phyloP scores from a whole-genome alignment of 2,329 filamentous ascomycete species.

The Albifimbria verrucaria region DNA sequence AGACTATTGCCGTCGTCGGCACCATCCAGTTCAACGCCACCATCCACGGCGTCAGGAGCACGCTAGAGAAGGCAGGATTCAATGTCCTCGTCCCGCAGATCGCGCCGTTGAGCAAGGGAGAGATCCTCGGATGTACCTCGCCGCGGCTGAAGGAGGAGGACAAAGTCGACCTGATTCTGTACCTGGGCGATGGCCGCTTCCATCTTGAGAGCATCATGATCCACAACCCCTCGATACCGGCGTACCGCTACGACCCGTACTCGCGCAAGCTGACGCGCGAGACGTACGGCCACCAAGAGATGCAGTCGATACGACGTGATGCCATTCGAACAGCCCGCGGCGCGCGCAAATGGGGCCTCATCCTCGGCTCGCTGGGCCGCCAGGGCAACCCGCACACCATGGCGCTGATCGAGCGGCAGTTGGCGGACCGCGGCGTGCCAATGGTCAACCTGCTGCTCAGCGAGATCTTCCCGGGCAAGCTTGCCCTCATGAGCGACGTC shows the following conservation, averaged over 20 bases:
- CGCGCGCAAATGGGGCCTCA: conserved; percentile 90
- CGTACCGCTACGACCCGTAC: conserved; percentile 97
- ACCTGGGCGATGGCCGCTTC: conserved; percentile 89
- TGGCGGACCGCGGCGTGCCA: conserved; percentile 69
- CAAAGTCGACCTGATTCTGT: conserved; percentile 73
- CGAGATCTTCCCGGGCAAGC: conserved; percentile 94
- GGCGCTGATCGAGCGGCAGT: conserved; percentile 74
- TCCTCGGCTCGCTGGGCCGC: conserved; percentile 85
- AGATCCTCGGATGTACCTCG: conserved; percentile 96
- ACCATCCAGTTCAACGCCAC: conserved; percentile 99
- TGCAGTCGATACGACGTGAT: conserved; percentile 73
- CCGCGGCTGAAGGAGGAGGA: conserved; percentile 61
- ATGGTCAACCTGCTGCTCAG: conserved; percentile 84
- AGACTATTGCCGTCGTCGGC: conserved; percentile 87
- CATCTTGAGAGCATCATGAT: conserved; percentile 99
- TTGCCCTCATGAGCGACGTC: conserved; percentile 89
- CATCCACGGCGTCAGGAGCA: conserved; percentile 77
- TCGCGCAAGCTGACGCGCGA: conserved; percentile 88
- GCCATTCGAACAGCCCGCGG: conserved; percentile 74
- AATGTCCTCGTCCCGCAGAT: conserved; percentile 87
- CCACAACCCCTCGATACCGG: conserved; percentile 85
- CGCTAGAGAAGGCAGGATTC: conserved; percentile 81
- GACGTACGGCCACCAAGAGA: conserved; percentile 86
- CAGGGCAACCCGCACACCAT: conserved; percentile 96
- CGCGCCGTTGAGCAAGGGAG: conserved; percentile 85